These are phyloP conservation scores for Thelonectria olida DNA, from an alignment of 2,329 filamentous ascomycete genomes.

Conservation along the genomic window DNA sequence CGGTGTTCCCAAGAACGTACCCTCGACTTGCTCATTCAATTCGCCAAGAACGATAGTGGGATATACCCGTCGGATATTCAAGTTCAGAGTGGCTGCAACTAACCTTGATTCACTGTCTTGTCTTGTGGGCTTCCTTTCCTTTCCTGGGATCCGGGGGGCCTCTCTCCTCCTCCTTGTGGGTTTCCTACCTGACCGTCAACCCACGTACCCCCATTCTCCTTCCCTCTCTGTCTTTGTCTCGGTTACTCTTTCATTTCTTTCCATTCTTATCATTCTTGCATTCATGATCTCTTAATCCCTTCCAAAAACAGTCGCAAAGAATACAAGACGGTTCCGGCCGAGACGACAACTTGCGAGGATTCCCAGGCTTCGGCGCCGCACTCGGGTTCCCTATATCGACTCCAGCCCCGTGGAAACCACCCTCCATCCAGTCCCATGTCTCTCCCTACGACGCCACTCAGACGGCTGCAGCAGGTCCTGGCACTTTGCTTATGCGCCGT, in stretches of 20 bases:
- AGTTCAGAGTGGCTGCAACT: conserved; percentile 6
- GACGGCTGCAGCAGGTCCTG: conserved; percentile 10
- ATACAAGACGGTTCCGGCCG: background rate
- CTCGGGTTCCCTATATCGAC: background rate
- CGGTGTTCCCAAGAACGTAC: background rate
- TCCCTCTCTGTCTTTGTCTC: background rate
- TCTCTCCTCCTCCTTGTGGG: conserved; percentile 1
- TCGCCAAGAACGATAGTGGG: background rate
- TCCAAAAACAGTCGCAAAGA: background rate
- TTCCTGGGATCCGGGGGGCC: background rate
- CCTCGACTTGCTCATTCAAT: background rate
- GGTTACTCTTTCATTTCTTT: background rate
- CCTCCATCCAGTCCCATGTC: conserved; percentile 9
- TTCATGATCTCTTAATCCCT: background rate
- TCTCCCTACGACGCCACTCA: background rate
- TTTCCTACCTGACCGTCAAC: background rate
- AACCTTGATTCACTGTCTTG: conserved; percentile 14
- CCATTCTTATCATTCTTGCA: background rate
- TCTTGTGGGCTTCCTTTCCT: background rate
- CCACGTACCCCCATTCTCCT: background rate
- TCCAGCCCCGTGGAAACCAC: background rate
- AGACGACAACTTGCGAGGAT: background rate
- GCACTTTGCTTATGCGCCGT: background rate
- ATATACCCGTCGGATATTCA: background rate
- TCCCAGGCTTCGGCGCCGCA: background rate